Percentiles rank a stretch among this genome's conserved stretches.
These are phyloP conservation scores for Thelephora aurantiotincta DNA, from an alignment of 768 basidiomycete genomes.

Conservation along the genomic window DNA sequence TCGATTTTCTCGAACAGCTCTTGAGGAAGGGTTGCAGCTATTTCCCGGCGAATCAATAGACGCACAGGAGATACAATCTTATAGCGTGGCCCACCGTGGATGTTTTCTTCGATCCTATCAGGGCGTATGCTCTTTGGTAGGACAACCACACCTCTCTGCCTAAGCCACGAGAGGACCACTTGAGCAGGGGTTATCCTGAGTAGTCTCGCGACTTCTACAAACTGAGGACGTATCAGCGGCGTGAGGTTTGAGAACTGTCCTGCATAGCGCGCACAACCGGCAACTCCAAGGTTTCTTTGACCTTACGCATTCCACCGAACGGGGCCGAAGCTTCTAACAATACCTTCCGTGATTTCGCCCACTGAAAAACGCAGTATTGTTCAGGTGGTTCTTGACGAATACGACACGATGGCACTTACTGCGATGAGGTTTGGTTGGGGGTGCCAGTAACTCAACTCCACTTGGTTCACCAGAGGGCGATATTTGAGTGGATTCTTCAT, in stretches of 20 bases:
- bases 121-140: conserved; percentile 38
- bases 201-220: conserved; percentile 13
- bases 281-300: conserved; percentile 38
- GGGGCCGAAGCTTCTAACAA: conserved; percentile 70
- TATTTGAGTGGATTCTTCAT: conserved; percentile 46
- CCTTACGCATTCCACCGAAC: conserved; percentile 46
- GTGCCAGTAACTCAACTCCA: conserved; percentile 66
- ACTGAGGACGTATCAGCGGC: conserved; percentile 10
- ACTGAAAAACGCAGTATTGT: conserved; percentile 22
- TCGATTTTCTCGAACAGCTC: conserved; percentile 31
- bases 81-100: conserved; percentile 22
- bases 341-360: conserved; percentile 50
- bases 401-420: conserved; percentile 17
- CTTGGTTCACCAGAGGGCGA: conserved; percentile 60
- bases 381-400: neutral
- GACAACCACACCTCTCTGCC: conserved; percentile 35
- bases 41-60: conserved; percentile 5
- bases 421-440: conserved; percentile 66
- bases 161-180: conserved; percentile 42
- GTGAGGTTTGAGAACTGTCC: too few relatives aligned
- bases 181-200: conserved; percentile 34
- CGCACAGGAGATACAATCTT: neutral
- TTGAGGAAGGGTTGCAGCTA: conserved; percentile 20
- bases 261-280: conserved; percentile 21
- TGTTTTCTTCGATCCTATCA: conserved; percentile 38